Percentiles rank a stretch among this genome's conserved stretches.
These are phyloP conservation scores for Diaporthe longicolla DNA, from an alignment of 2,329 filamentous ascomycete genomes.

Conservation along the genomic window DNA sequence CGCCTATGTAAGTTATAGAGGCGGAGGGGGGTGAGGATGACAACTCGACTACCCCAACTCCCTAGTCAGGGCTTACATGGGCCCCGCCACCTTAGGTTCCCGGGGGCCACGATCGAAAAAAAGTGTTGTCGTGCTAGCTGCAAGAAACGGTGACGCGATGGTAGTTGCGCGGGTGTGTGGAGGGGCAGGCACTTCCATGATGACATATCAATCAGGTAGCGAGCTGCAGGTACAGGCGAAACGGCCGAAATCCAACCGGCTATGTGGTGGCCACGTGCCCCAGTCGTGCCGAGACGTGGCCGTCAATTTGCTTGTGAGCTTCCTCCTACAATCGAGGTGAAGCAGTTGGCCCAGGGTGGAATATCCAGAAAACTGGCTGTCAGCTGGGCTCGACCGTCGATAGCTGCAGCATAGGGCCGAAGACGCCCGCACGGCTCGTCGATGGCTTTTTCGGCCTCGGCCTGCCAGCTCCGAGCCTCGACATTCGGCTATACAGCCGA, in stretches of 20 bases:
- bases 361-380: background rate
- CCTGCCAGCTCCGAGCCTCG: conserved; percentile 6
- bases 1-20: conserved; percentile 25
- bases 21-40: conserved; percentile 23
- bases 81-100: background rate
- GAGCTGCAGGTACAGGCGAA: conserved; percentile 35
- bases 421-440: background rate
- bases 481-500: conserved; percentile 29
- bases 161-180: background rate
- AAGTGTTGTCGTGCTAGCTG: background rate
- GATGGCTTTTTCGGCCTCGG: conserved; percentile 22
- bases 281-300: background rate
- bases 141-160: background rate
- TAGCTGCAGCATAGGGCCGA: conserved; percentile 28
- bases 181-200: conserved; percentile 5
- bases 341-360: background rate
- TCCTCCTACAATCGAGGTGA: background rate
- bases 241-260: conserved; percentile 20
- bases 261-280: conserved; percentile 27
- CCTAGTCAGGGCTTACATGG: conserved; percentile 22
- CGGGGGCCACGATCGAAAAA: background rate
- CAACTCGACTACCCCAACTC: conserved; percentile 29
- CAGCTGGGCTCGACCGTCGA: background rate
- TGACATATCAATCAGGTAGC: conserved; percentile 4
- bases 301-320: background rate